Base-by-base conservation (phyloP, 106 monocot genomes). In the Apostasia ramifera region DNA sequence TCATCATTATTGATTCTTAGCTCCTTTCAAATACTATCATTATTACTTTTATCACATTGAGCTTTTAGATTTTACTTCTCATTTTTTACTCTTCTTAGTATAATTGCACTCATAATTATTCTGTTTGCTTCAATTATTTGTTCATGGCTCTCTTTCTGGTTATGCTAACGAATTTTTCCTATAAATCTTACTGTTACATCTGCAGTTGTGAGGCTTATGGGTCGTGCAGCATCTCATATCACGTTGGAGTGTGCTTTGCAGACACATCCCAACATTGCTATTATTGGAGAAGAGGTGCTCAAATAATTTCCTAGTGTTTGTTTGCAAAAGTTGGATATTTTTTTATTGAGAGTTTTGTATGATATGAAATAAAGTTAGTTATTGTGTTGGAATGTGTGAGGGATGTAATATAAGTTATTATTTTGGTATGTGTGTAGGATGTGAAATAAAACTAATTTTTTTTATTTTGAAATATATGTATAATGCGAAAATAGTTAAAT, bases 151-250 rank as follows among this genome's bases (percentile, higher is more conserved):
- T 26, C 26, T 0, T 26, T 26, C 26, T 26, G 26, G 26, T 26
- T 26, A 26, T 26, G 26, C 26, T 26, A 26, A 26, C 26, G 26
- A 26, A 26, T 0, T 26, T 26, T 26, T 26, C 26, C 26, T 63
- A 44, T 45, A 40, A 40, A 40, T 59, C n/a, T 63, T 63, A 5
- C 3, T 63, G 45, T 11, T 11, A 39, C 62, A 12, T 53, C n/a
- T 81, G 66, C 57, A 95, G 95, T 95, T 92, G 95, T 95, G 46
- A 89, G 95, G 72, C 86, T 95, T 46, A 95, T 95, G 95, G 95
- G 95, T n/a, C 91, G 95, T 73, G 91, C 95, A 71, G 95, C 95
- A 71, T 95, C 95, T 83, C 95, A 95, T 78, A 95, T 95, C 47
- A 95, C 95, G 3, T 74, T 95, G 81, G 95, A 95, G 57, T 95